Base-by-base conservation (phyloP, 83 land plant species). In the Isoetes engelmannii region DNA sequence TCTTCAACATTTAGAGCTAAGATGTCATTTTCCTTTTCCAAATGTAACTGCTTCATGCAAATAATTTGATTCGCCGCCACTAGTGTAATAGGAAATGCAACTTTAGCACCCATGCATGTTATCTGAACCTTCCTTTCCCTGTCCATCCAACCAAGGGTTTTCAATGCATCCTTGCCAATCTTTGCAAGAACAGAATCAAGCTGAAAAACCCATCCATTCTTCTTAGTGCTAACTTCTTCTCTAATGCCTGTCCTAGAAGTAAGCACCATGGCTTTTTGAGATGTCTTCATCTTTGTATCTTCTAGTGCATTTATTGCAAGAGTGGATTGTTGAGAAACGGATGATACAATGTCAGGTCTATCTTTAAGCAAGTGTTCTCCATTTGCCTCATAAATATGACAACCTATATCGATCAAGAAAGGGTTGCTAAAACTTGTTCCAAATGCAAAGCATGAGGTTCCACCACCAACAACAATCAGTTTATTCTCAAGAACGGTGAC, bases 401-500 rank as follows among this genome's bases (percentile, higher is more conserved):
- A n/a, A n/a, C n/a, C 72, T 75, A 86, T 56, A 62, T 81, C 61
- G 4, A 91, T 65, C 68, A 65, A 74, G 62, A 83, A 67, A 17
- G 97, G 82, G 45, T 68, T 69, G 70, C 79, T 92, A 63, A 92
- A 89, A 47, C 72, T 89, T 61, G 95, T 86, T 42, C 97, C 97
- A 83, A 92, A 92, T 47, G 97, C 97, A 87, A 83, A 92, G 54
- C 97, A 92, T 49, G 91, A 75, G 45, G 89, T 86, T 5, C 97
- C 97, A 46, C 97, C 97, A 65, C 97, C 97, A 80, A 89, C 57
- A 44, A 87, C 67, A 43, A 86, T 45, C 46, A 92, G 74, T 28
- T 75, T 57, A 74, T 83, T 70, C 43, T 79, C 80, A 49, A 85
- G 73, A 47, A 85, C 76, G 69, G 67, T 80, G 6, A 79, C 83